Conservation (phyloP, 371 early-diverging fungal species). For the Dentiscutata heterogama region DNA sequence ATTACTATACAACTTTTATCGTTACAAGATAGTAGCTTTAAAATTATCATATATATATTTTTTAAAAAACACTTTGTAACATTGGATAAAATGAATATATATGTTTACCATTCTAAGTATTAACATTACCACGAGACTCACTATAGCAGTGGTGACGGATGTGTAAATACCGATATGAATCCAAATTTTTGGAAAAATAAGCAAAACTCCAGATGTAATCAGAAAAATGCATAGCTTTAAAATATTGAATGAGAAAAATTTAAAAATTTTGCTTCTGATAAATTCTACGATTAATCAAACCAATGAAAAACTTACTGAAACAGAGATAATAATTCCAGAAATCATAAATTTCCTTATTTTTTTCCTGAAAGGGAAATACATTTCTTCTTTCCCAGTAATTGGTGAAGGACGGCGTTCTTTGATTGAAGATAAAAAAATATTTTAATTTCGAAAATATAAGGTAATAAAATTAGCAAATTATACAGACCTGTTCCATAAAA, state of each 20-base stretch:
- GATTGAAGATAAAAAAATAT: not conserved
- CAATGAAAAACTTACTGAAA: constrained; percentile 43
- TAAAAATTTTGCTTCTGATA: not conserved
- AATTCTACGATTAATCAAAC: not conserved
- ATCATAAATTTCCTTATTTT: constrained; percentile 23
- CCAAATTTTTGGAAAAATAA: constrained; percentile 4
- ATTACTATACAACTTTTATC: constrained; percentile 51
- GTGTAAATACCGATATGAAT: constrained; percentile 17
- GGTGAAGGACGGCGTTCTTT: not conserved
- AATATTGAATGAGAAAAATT: not conserved
- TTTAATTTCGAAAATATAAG: not conserved
- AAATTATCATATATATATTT: not conserved
- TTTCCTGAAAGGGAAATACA: constrained; percentile 18
- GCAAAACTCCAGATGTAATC: constrained; percentile 42
- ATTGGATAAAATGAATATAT: not conserved
- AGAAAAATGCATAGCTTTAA: constrained; percentile 40
- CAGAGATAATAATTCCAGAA: constrained; percentile 43
- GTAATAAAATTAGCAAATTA: not conserved
- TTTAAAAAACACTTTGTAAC: not conserved
- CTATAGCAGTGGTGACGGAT: constrained; percentile 42
- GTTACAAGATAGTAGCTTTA: not conserved
- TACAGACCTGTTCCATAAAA: constrained; percentile 31
- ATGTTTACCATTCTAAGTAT: constrained; percentile 51
- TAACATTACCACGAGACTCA: constrained; percentile 51
- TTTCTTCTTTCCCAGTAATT: constrained; percentile 22